phyloP scores from a whole-genome alignment of 495 filamentous ascomycete genomes.

The Neurospora sp. region DNA sequence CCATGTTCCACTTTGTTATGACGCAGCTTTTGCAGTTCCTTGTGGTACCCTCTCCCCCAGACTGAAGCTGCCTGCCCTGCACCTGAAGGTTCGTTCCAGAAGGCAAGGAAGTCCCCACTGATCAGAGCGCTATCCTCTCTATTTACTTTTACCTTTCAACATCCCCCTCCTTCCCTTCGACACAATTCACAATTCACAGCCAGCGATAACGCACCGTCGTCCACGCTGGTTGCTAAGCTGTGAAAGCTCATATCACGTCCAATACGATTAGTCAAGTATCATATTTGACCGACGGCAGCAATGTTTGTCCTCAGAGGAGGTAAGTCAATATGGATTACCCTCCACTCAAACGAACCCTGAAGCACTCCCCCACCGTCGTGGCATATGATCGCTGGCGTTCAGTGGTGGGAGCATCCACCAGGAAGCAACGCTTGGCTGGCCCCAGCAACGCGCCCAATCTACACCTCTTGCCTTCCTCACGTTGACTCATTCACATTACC shows the following conservation, averaged over 20 bases:
- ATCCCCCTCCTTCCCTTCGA: background rate
- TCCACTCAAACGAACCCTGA: background rate
- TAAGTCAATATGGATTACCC: constrained; percentile 5
- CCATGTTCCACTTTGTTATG: constrained; percentile 19
- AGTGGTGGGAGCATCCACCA: background rate
- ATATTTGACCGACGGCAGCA: background rate
- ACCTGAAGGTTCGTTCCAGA: background rate
- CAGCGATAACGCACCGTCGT: background rate
- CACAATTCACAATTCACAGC: background rate
- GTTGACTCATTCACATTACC: background rate
- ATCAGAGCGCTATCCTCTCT: background rate
- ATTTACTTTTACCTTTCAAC: background rate
- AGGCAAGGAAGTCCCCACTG: background rate
- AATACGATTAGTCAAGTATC: background rate
- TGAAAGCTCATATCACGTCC: background rate
- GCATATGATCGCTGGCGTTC: background rate
- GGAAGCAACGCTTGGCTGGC: background rate
- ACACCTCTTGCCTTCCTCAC: background rate
- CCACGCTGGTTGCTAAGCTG: background rate
- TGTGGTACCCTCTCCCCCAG: background rate
- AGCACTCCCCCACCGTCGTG: background rate
- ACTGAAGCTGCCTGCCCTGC: background rate
- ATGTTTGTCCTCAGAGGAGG: constrained; percentile 31
- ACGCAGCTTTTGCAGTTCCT: constrained; percentile 14
- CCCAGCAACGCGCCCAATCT: background rate